These are phyloP conservation scores for Lophium mytilinum DNA, from an alignment of 495 filamentous ascomycete species.

Conservation along the genomic window DNA sequence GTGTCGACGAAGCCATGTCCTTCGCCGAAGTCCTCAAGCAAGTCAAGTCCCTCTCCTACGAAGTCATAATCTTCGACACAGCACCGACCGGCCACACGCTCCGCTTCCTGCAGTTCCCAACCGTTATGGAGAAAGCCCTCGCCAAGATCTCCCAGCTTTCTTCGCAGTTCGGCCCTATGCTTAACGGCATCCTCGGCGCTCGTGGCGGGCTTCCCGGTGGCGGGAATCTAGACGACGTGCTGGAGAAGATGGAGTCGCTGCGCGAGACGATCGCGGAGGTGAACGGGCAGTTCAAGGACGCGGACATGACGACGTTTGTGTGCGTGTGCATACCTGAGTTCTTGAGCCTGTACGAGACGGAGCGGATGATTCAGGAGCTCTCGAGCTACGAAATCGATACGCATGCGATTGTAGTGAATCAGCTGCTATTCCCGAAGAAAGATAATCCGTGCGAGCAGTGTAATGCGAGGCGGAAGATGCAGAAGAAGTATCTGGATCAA, in stretches of 20 bases:
- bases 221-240: conserved; percentile 80
- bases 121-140: conserved; percentile 94
- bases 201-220: conserved; percentile 82
- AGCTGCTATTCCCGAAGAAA: conserved; percentile 85
- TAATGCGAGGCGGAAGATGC: conserved; percentile 91
- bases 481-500: conserved; percentile 98
- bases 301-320: conserved; percentile 92
- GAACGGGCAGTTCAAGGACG: conserved; percentile 95
- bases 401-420: conserved; percentile 95
- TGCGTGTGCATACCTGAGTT: conserved; percentile 99
- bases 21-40: conserved; percentile 98
- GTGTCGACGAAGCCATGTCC: conserved; percentile 99
- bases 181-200: conserved; percentile 82
- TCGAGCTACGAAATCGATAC: conserved; percentile 91
- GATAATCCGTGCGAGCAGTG: conserved; percentile 89
- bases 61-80: conserved; percentile 98
- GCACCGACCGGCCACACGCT: conserved; percentile 98
- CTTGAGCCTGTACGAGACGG: conserved; percentile 93
- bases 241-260: conserved; percentile 87
- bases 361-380: conserved; percentile 98
- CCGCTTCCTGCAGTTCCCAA: conserved; percentile 97
- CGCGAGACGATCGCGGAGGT: conserved; percentile 91
- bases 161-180: conserved; percentile 87
- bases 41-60: conserved; percentile 98
- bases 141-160: conserved; percentile 93